Percentiles rank a stretch among this genome's conserved stretches.
These are phyloP conservation scores for Trichoderma sp. DNA, from an alignment of 2,329 filamentous ascomycete genomes.

Conservation along the genomic window DNA sequence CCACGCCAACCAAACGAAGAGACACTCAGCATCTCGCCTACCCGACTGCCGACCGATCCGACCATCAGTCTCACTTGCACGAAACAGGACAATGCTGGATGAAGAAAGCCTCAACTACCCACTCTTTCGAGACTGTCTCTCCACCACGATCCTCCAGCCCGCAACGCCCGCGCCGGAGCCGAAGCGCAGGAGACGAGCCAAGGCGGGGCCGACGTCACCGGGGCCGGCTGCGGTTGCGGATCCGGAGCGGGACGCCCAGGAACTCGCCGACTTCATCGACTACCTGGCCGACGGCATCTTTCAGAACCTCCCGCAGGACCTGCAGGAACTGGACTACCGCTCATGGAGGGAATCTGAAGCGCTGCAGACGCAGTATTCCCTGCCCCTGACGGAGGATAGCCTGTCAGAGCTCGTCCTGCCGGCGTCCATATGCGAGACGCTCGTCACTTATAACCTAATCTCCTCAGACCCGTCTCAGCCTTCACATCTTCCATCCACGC, in stretches of 20 bases:
- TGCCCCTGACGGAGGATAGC: slow-evolving; percentile 60
- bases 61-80: neutral
- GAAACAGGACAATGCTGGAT: slow-evolving; percentile 10
- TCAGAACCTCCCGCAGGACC: slow-evolving; percentile 60
- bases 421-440: slow-evolving; percentile 65
- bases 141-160: slow-evolving; percentile 67
- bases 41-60: neutral
- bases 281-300: slow-evolving; percentile 76
- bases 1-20: neutral
- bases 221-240: slow-evolving; percentile 27
- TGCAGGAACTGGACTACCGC: slow-evolving; percentile 66
- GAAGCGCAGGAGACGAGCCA: slow-evolving; percentile 49
- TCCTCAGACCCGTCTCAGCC: slow-evolving; percentile 41
- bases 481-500: slow-evolving; percentile 45
- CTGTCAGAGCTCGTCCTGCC: slow-evolving; percentile 56
- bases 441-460: slow-evolving; percentile 68
- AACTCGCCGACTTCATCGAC: slow-evolving; percentile 79
- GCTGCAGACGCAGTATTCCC: slow-evolving; percentile 59
- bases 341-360: slow-evolving; percentile 46
- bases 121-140: slow-evolving; percentile 74
- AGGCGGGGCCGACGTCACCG: slow-evolving; percentile 30
- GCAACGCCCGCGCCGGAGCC: slow-evolving; percentile 52
- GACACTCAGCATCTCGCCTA: slow-evolving; percentile 4
- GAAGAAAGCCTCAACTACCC: slow-evolving; percentile 47
- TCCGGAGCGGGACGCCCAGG: slow-evolving; percentile 56